Percentiles rank a stretch among this genome's conserved stretches.
Evolutionary conservation across 2,329 filamentous ascomycete genomes (phyloP).

Genomic region (Pestalotiopsis sp.): DNA sequence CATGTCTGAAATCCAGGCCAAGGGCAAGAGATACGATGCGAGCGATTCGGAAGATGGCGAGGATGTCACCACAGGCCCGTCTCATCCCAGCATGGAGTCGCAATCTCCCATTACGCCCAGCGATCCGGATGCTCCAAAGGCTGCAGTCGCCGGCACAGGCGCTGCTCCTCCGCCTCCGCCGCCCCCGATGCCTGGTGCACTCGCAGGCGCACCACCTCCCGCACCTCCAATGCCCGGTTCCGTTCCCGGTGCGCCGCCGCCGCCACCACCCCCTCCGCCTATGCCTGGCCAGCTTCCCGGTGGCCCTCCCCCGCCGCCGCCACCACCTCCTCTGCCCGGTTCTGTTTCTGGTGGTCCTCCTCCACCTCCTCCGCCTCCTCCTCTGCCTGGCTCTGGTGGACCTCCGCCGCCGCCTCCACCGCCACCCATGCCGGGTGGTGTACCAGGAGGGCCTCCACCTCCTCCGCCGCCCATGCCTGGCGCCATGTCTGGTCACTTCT

Average conservation of each 20-base stretch:
- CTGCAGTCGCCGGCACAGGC: constrained; percentile 52
- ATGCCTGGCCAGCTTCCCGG: constrained; percentile 42
- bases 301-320: constrained; percentile 35
- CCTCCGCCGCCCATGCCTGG: constrained; percentile 69
- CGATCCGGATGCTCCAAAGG: constrained; percentile 63
- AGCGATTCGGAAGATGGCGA: constrained; percentile 75
- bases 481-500: constrained; percentile 74
- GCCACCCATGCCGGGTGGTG: constrained; percentile 44
- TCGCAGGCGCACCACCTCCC: constrained; percentile 33
- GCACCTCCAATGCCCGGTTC: constrained; percentile 38
- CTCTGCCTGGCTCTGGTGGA: constrained; percentile 31
- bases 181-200: constrained; percentile 34
- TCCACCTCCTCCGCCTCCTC: constrained; percentile 51
- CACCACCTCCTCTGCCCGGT: constrained; percentile 45
- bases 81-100: constrained; percentile 74
- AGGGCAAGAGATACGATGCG: constrained; percentile 72
- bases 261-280: constrained; percentile 41
- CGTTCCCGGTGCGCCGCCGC: constrained; percentile 32
- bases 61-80: constrained; percentile 72
- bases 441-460: constrained; percentile 42
- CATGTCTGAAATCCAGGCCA: constrained; percentile 72
- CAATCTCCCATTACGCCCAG: constrained; percentile 68
- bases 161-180: constrained; percentile 40
- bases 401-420: constrained; percentile 39
- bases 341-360: constrained; percentile 39